These are phyloP conservation scores for Silene noctiflora DNA, from an alignment of 179 eudicot species.

Conservation along the genomic window DNA sequence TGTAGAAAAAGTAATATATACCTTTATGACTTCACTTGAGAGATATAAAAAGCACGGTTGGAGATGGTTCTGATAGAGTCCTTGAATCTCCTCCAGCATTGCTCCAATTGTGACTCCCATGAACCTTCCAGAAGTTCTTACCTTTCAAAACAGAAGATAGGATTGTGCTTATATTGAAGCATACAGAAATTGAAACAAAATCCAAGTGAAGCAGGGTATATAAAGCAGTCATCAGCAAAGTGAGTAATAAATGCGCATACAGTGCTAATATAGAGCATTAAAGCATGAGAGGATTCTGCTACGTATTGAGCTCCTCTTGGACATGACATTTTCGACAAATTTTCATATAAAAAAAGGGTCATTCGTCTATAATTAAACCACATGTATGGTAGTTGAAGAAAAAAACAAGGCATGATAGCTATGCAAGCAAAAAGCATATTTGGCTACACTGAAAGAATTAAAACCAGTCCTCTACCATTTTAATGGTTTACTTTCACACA, in stretches of 20 bases:
- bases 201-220: background rate
- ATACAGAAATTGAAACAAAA: background rate
- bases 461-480: too few relatives aligned
- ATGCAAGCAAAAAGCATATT: background rate
- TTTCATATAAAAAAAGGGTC: background rate
- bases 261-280: background rate
- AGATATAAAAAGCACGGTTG: conserved; percentile 98
- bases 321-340: background rate
- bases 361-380: background rate
- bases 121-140: conserved; percentile 85
- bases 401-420: background rate
- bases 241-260: background rate
- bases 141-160: conserved; percentile 41
- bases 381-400: background rate
- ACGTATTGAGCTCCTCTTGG: background rate
- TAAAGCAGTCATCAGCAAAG: background rate
- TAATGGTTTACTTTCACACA: too few relatives aligned
- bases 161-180: conserved; percentile 12
- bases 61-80: conserved; percentile 77
- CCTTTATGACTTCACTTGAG: conserved; percentile 99
- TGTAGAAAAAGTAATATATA: conserved; percentile 7
- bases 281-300: background rate
- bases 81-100: conserved; percentile 94
- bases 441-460: background rate
- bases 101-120: conserved; percentile 98